Conservation (phyloP, 2,329 filamentous ascomycete species). For the Talaromyces marneffei region DNA sequence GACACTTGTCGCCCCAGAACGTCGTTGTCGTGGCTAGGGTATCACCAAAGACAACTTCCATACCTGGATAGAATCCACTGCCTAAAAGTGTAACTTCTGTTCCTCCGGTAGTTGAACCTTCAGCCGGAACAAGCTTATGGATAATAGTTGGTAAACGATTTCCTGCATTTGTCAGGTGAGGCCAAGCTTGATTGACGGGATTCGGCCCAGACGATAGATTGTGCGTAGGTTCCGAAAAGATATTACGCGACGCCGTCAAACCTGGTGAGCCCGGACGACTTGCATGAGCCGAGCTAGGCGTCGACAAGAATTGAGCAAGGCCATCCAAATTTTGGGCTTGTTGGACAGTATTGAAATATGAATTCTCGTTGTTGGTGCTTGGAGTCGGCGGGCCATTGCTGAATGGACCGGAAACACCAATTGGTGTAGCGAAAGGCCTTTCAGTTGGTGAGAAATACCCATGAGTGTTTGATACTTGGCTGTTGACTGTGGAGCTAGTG, state of each 20-base stretch:
- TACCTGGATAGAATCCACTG: conserved; percentile 68
- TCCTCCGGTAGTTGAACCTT: conserved; percentile 75
- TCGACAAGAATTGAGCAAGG: conserved; percentile 61
- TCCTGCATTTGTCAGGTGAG: conserved; percentile 47
- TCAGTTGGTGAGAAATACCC: conserved; percentile 38
- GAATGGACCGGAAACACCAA: conserved; percentile 45
- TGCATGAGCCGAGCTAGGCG: conserved; percentile 64
- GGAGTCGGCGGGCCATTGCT: conserved; percentile 61
- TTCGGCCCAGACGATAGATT: conserved; percentile 35
- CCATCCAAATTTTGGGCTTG: conserved; percentile 62
- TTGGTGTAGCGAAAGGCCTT: conserved; percentile 42
- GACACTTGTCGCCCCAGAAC: conserved; percentile 72
- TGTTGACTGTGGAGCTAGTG: conserved; percentile 34
- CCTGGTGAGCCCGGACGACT: conserved; percentile 67
- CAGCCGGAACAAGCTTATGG: conserved; percentile 74
- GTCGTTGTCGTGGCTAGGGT: conserved; percentile 64
- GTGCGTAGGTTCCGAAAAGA: conserved; percentile 33
- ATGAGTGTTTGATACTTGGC: conserved; percentile 38
- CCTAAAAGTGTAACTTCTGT: conserved; percentile 84
- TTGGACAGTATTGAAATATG: conserved; percentile 52
- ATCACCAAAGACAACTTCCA: conserved; percentile 82
- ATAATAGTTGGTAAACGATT: conserved; percentile 59
- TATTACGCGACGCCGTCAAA: conserved; percentile 37
- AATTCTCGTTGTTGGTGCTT: conserved; percentile 53
- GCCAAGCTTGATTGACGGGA: conserved; percentile 47